These are phyloP conservation scores for Pythium sukuiense DNA, from an alignment of 352 stramenopile species.

Conservation along the genomic window DNA sequence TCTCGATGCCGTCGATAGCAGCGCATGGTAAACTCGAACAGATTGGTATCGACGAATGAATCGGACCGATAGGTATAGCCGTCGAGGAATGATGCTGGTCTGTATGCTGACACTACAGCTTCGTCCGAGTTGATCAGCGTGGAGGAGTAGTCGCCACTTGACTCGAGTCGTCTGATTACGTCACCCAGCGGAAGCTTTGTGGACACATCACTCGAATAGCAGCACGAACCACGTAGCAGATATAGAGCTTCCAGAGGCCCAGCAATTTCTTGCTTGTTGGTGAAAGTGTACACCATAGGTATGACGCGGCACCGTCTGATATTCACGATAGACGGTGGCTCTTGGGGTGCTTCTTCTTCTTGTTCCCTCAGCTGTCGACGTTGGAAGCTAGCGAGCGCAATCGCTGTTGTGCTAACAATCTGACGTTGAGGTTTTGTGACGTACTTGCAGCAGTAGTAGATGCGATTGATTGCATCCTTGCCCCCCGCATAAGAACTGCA, in stretches of 20 bases:
- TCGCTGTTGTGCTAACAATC: background rate
- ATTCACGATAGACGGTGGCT: background rate
- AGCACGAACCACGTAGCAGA: background rate
- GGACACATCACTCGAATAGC: background rate
- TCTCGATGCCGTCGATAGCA: background rate
- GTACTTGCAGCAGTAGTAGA: constrained; percentile 21
- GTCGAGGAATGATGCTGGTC: background rate
- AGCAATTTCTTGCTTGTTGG: background rate
- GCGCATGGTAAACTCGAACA: constrained; percentile 15
- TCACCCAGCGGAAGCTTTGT: background rate
- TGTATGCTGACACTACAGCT: background rate
- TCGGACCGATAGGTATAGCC: constrained; percentile 9
- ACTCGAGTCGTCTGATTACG: background rate
- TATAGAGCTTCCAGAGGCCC: background rate
- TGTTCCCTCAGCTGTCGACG: background rate
- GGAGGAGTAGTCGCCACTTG: constrained; percentile 7
- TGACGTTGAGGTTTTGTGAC: constrained; percentile 9
- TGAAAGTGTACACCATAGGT: background rate
- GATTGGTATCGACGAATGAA: background rate
- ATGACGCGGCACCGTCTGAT: background rate
- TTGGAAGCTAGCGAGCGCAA: background rate
- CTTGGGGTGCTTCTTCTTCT: background rate
- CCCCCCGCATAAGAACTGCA: constrained; percentile 7
- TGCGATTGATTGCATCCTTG: constrained; percentile 11
- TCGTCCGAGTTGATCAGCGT: background rate